Evolutionary conservation across 2,329 filamentous ascomycete genomes (phyloP).

Genomic region (Didymella arachidicola): DNA sequence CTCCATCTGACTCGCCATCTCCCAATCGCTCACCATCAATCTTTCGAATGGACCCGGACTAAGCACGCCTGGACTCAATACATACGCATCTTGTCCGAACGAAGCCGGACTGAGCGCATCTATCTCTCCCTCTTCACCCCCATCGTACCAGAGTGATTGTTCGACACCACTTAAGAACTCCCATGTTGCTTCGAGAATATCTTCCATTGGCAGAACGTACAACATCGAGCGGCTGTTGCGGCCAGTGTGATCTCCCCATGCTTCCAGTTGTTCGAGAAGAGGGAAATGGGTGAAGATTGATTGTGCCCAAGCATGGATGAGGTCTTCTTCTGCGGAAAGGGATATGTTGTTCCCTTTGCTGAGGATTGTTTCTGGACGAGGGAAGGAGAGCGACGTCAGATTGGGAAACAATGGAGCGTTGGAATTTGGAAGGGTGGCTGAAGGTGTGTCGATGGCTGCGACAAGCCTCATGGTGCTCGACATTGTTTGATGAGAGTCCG

Average conservation of each 20-base stretch:
- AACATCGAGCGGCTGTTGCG: slow-evolving; percentile 40
- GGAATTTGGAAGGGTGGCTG: neutral
- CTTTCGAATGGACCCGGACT: slow-evolving; percentile 16
- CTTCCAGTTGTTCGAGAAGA: slow-evolving; percentile 42
- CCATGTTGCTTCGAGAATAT: slow-evolving; percentile 42
- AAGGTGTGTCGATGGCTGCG: neutral
- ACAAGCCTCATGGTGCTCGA: slow-evolving; percentile 5
- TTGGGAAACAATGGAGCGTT: slow-evolving; percentile 33
- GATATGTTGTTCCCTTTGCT: slow-evolving; percentile 31
- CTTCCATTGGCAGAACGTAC: slow-evolving; percentile 44
- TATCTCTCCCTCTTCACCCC: slow-evolving; percentile 26
- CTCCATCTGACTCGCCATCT: slow-evolving; percentile 31
- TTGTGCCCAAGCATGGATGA: slow-evolving; percentile 41
- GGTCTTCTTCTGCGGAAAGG: slow-evolving; percentile 35
- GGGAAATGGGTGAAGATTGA: slow-evolving; percentile 40
- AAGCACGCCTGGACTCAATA: slow-evolving; percentile 17
- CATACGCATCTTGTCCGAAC: slow-evolving; percentile 9
- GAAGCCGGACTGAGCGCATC: slow-evolving; percentile 16
- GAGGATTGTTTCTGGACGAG: slow-evolving; percentile 40
- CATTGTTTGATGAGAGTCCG: slow-evolving; percentile 20
- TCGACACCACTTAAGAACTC: slow-evolving; percentile 47
- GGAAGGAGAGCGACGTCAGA: slow-evolving; percentile 39
- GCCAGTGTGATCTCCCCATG: slow-evolving; percentile 45
- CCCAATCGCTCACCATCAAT: slow-evolving; percentile 30
- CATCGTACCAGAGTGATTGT: slow-evolving; percentile 46